Conservation (phyloP, 1,284 basidiomycete genomes). For the Mycena citricolor region DNA sequence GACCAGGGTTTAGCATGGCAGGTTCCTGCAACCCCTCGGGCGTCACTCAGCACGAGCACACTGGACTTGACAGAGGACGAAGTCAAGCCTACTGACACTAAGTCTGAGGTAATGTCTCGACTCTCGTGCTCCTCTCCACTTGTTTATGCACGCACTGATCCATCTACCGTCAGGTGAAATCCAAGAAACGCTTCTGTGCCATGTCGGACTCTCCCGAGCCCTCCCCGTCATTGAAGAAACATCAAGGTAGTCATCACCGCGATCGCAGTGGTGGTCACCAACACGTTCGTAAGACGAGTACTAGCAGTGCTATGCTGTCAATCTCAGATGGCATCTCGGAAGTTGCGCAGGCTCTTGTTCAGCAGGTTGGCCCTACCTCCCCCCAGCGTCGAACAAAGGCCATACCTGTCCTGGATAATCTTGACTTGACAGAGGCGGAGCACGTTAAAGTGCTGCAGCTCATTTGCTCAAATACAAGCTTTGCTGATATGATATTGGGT, state of each 20-base stretch:
- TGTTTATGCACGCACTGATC: background rate
- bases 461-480: constrained; percentile 3
- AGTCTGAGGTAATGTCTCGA: background rate
- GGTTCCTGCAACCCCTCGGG: background rate
- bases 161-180: background rate
- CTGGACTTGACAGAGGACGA: background rate
- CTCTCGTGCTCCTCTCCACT: background rate
- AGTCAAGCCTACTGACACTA: background rate
- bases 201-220: constrained; percentile 1
- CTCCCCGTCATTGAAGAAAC: too few relatives aligned
- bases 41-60: background rate
- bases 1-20: background rate
- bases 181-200: background rate
- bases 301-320: constrained; percentile 5
- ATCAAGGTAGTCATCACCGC: background rate
- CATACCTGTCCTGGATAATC: background rate
- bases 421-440: background rate
- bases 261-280: constrained; percentile 1
- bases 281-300: constrained; percentile 7
- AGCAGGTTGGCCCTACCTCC: background rate
- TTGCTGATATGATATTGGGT: constrained; percentile 5
- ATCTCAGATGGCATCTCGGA: constrained; percentile 6
- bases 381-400: background rate
- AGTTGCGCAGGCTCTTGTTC: background rate
- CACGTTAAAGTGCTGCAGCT: background rate